phyloP scores from a whole-genome alignment of 1,284 basidiomycete species.

The Leccinum laetum region DNA sequence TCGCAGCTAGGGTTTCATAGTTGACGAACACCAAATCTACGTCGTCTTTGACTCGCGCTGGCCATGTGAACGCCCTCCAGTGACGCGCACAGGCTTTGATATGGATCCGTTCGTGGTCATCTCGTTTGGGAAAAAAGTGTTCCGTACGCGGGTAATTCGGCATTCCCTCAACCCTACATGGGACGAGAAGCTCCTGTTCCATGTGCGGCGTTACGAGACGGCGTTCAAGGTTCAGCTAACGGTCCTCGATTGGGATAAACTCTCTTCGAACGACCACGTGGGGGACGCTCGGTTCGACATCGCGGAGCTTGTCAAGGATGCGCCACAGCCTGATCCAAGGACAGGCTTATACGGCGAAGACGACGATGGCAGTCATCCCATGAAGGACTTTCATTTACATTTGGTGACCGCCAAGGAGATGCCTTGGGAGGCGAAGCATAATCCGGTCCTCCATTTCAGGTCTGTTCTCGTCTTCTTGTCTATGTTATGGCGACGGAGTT shows the following conservation, averaged over 20 bases:
- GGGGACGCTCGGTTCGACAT: conserved; percentile 73
- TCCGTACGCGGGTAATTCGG: conserved; percentile 86
- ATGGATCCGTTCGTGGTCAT: conserved; percentile 99
- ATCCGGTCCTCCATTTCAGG: conserved; percentile 63
- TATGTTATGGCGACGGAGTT: not conserved
- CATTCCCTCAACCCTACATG: conserved; percentile 90
- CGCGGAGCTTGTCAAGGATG: conserved; percentile 67
- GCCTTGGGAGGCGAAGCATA: conserved; percentile 65
- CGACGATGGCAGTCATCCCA: conserved; percentile 44
- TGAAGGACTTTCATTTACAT: conserved; percentile 68
- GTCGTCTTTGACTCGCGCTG: not conserved
- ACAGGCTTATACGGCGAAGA: conserved; percentile 69
- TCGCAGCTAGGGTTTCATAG: not conserved
- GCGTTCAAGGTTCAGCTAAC: conserved; percentile 77
- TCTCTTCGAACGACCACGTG: conserved; percentile 86
- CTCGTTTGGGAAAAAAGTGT: conserved; percentile 97
- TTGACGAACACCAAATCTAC: conserved; percentile 3
- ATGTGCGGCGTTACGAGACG: conserved; percentile 88
- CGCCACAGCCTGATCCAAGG: conserved; percentile 69
- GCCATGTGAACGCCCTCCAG: too few relatives aligned
- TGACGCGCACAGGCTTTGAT: conserved; percentile 63
- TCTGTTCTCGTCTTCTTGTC: conserved; percentile 27
- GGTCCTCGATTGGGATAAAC: conserved; percentile 95
- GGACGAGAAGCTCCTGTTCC: conserved; percentile 97
- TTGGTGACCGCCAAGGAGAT: conserved; percentile 55